Conservation (phyloP, 345 rosid species). For the Sonneratia alba region DNA sequence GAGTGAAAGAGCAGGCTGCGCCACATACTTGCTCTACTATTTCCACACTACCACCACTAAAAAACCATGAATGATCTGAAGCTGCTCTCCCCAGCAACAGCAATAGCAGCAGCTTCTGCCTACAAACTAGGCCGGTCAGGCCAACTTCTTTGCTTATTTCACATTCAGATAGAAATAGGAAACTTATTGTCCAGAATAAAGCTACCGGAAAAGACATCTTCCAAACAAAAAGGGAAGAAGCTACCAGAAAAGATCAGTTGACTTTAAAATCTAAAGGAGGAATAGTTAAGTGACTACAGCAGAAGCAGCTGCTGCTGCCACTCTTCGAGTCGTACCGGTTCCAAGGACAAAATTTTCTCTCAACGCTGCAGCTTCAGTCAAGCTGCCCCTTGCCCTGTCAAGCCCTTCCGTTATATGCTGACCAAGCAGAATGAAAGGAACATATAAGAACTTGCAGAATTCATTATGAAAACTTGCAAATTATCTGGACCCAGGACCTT, state of each 20-base stretch:
- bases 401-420: slow-evolving; percentile 89
- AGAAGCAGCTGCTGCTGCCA: slow-evolving; percentile 73
- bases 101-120: slow-evolving; percentile 99
- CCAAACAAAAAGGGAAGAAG: not conserved
- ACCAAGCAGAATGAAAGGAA: slow-evolving; percentile 48
- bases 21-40: slow-evolving; percentile 76
- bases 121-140: slow-evolving; percentile 29
- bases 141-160: slow-evolving; percentile 8
- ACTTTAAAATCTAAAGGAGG: slow-evolving; percentile 13
- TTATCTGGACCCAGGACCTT: slow-evolving; percentile 24
- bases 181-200: not conserved
- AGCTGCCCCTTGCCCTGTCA: slow-evolving; percentile 88
- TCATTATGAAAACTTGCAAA: not conserved
- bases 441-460: slow-evolving; percentile 5
- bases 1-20: slow-evolving; percentile 6
- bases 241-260: not conserved
- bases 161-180: no score
- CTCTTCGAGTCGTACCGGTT: no score
- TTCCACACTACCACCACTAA: slow-evolving; percentile 91
- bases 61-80: slow-evolving; percentile 99
- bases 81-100: slow-evolving; percentile 99
- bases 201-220: not conserved
- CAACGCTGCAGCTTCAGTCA: slow-evolving; percentile 66
- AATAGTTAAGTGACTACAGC: slow-evolving; percentile 6
- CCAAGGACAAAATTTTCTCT: no score